Conservation (phyloP, 202 grass and related monocot species). For the Hordeum pubiflorum region DNA sequence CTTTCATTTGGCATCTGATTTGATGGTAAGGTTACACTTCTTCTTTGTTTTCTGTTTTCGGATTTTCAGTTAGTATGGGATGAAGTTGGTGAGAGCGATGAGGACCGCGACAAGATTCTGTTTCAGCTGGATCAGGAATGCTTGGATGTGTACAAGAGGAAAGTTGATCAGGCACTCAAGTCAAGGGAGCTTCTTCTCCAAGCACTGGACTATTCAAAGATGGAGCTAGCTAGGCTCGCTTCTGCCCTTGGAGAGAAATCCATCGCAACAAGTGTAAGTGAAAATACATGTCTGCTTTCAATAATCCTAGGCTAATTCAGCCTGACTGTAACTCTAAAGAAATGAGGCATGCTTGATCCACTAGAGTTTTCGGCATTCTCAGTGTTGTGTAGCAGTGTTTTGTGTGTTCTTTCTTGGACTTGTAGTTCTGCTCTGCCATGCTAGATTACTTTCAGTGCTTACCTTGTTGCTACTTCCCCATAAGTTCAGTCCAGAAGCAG, state of each 20-base stretch:
- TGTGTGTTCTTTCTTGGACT: not conserved
- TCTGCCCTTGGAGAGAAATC: slow-evolving; percentile 66
- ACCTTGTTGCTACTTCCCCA: not conserved
- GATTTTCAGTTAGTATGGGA: slow-evolving; percentile 53
- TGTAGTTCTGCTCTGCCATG: not conserved
- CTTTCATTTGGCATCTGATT: not conserved
- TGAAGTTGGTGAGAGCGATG: slow-evolving; percentile 55
- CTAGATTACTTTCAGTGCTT: not conserved
- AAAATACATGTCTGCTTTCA: not conserved
- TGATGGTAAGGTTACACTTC: not conserved
- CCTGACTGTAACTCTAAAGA: not conserved
- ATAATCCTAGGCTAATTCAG: not conserved
- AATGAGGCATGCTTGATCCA: not conserved
- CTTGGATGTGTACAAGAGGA: slow-evolving; percentile 71
- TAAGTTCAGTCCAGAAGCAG: not conserved
- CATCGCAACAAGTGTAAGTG: slow-evolving; percentile 48
- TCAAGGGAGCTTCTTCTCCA: slow-evolving; percentile 59
- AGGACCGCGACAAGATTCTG: slow-evolving; percentile 52
- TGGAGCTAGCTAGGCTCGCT: slow-evolving; percentile 57
- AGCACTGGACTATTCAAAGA: slow-evolving; percentile 61
- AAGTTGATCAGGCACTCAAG: slow-evolving; percentile 52
- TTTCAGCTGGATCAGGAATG: slow-evolving; percentile 71
- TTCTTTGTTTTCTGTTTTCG: not conserved
- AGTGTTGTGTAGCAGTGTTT: not conserved
- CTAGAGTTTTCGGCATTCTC: not conserved